phyloP scores from a whole-genome alignment of 2,329 filamentous ascomycete genomes.

The Alternaria viburni region DNA sequence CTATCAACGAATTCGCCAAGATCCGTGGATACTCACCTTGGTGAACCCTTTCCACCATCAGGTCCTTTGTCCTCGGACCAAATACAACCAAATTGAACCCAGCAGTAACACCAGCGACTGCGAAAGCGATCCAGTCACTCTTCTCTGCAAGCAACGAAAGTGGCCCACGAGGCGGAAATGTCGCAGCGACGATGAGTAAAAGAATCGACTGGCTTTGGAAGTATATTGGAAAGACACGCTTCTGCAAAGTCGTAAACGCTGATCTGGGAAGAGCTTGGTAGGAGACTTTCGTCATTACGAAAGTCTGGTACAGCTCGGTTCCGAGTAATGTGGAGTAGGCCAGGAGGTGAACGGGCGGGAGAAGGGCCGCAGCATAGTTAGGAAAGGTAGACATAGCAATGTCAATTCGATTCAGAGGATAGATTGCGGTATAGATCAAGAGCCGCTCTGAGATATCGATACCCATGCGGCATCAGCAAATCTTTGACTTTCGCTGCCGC shows the following conservation, averaged over 20 bases:
- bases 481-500: conserved; percentile 7
- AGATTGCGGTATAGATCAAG: too few species aligned
- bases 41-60: conserved; percentile 45
- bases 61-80: conserved; percentile 42
- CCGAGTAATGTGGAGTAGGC: conserved; percentile 51
- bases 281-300: conserved; percentile 51
- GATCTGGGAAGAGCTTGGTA: conserved; percentile 44
- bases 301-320: conserved; percentile 50
- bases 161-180: conserved; percentile 43
- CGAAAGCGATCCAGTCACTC: conserved; percentile 35
- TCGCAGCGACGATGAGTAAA: conserved; percentile 42
- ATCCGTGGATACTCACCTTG: conserved; percentile 24
- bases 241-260: conserved; percentile 50
- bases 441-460: too few species aligned
- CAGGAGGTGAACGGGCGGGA: conserved; percentile 47
- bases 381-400: not conserved
- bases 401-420: too few species aligned
- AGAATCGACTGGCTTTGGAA: conserved; percentile 49
- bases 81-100: conserved; percentile 46
- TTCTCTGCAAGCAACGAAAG: conserved; percentile 31
- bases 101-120: conserved; percentile 39
- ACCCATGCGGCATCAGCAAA: not conserved
- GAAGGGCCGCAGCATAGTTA: not conserved
- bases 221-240: conserved; percentile 50
- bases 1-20: not conserved